Evolutionary conservation across 2,329 filamentous ascomycete species (phyloP).

Genomic region (Xylaria sp.): DNA sequence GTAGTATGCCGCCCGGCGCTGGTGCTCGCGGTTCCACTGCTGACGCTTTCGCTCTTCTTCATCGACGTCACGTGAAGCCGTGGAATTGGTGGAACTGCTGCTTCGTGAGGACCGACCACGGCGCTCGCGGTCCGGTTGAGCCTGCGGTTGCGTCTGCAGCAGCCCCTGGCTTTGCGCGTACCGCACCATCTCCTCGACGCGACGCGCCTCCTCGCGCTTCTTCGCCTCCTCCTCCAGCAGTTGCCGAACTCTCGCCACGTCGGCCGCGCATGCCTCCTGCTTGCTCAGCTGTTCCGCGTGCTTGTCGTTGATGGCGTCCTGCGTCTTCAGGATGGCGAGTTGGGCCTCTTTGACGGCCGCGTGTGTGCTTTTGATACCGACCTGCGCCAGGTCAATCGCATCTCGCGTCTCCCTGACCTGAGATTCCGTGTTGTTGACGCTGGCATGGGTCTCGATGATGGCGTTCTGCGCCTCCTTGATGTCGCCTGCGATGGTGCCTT

Average conservation of each 20-base stretch:
- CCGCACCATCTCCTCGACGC: constrained; percentile 37
- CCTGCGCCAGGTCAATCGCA: constrained; percentile 28
- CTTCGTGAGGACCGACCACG: constrained; percentile 31
- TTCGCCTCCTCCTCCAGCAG: constrained; percentile 42
- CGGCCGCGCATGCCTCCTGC: constrained; percentile 40
- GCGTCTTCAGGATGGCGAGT: constrained; percentile 37
- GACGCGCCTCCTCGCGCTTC: constrained; percentile 39
- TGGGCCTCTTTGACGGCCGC: constrained; percentile 37
- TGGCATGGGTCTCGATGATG: constrained; percentile 36
- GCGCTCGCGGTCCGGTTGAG: constrained; percentile 9
- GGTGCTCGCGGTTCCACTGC: constrained; percentile 21
- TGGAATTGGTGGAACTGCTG: constrained; percentile 23
- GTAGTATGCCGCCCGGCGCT: background rate
- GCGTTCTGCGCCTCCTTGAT: constrained; percentile 36
- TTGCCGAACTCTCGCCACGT: constrained; percentile 38
- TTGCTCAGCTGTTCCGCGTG: constrained; percentile 38
- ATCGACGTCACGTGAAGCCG: background rate
- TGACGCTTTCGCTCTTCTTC: constrained; percentile 10
- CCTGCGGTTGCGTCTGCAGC: constrained; percentile 34
- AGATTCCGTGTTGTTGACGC: constrained; percentile 29
- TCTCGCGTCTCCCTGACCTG: constrained; percentile 35
- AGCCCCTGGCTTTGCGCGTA: constrained; percentile 41
- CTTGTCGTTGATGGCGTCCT: constrained; percentile 38
- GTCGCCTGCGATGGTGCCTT: constrained; percentile 29
- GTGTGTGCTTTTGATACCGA: constrained; percentile 28